Conservation (phyloP, 1,284 basidiomycete species). For the Cutaneotrichosporon cavernicola region DNA sequence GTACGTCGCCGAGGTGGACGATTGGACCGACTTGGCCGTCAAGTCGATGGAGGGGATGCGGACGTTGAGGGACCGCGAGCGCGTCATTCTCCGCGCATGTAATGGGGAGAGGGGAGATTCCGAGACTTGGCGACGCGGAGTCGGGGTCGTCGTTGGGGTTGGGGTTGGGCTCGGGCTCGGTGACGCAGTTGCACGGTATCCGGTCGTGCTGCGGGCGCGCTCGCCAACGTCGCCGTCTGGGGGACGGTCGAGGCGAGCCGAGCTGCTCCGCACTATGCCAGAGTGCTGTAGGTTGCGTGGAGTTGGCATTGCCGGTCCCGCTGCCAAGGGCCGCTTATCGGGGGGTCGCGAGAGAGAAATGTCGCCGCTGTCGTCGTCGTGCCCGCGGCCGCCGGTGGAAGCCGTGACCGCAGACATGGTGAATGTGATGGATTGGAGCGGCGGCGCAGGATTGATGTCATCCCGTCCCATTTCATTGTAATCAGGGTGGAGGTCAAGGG, state of each 20-base stretch:
- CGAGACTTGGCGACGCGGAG: background rate
- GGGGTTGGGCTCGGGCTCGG: background rate
- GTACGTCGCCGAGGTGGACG: constrained; percentile 9
- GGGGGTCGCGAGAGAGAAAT: background rate
- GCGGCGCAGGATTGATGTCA: constrained; percentile 6
- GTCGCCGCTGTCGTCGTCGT: constrained; percentile 6
- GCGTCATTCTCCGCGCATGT: constrained; percentile 7
- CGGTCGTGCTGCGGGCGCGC: background rate
- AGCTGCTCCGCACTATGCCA: background rate
- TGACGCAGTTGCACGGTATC: background rate
- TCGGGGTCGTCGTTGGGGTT: no score
- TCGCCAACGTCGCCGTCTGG: constrained; percentile 1
- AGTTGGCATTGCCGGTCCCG: background rate
- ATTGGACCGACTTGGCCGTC: background rate
- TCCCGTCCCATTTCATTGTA: background rate
- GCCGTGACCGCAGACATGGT: background rate
- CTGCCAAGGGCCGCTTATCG: background rate
- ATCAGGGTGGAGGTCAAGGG: constrained; percentile 1
- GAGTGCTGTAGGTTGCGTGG: background rate
- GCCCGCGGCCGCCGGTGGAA: background rate
- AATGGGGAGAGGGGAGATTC: background rate
- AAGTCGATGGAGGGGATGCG: constrained; percentile 19
- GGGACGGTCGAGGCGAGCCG: background rate
- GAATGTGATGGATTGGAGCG: constrained; percentile 1
- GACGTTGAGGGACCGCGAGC: constrained; percentile 23